Evolutionary conservation across 148 eudicot species (phyloP).

Genomic region (Salicornia ramosissima): DNA sequence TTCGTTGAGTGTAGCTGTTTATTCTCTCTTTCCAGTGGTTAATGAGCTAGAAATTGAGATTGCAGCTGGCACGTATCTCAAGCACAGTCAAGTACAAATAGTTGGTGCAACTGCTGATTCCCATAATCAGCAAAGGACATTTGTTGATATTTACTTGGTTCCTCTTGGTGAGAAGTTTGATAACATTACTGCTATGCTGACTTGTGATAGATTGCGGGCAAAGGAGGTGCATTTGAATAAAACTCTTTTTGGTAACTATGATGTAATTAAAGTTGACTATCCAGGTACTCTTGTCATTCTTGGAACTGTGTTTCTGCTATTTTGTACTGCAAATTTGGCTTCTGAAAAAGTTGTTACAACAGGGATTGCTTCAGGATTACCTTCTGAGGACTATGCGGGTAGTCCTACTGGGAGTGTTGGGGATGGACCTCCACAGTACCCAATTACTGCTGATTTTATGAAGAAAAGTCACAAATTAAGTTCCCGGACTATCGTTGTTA

Average conservation of each 20-base stretch:
- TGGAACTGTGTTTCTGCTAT: background rate
- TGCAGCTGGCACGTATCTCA: slow-evolving; percentile 78
- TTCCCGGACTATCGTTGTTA: slow-evolving; percentile 49
- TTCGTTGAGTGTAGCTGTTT: slow-evolving; percentile 57
- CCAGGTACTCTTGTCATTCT: slow-evolving; percentile 50
- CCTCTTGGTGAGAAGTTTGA: slow-evolving; percentile 93
- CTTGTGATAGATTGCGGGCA: slow-evolving; percentile 61
- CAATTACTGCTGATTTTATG: slow-evolving; percentile 60
- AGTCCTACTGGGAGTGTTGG: slow-evolving; percentile 64
- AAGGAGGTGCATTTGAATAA: slow-evolving; percentile 78
- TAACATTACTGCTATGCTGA: slow-evolving; percentile 78
- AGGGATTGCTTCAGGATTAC: slow-evolving; percentile 73
- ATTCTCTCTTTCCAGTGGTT: slow-evolving; percentile 68
- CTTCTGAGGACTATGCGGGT: slow-evolving; percentile 38
- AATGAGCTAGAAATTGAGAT: slow-evolving; percentile 78
- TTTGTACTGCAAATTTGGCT: slow-evolving; percentile 9
- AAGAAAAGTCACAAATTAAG: slow-evolving; percentile 56
- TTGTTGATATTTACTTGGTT: slow-evolving; percentile 80
- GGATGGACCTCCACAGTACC: slow-evolving; percentile 40
- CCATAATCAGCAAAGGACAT: slow-evolving; percentile 63
- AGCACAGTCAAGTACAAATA: slow-evolving; percentile 75
- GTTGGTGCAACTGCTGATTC: slow-evolving; percentile 86
- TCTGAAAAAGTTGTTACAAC: slow-evolving; percentile 26
- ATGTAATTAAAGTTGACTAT: slow-evolving; percentile 59
- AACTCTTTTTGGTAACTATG: slow-evolving; percentile 82